These are phyloP conservation scores for Starmerella roubikii DNA, from an alignment of 805 yeast species.

Conservation along the genomic window DNA sequence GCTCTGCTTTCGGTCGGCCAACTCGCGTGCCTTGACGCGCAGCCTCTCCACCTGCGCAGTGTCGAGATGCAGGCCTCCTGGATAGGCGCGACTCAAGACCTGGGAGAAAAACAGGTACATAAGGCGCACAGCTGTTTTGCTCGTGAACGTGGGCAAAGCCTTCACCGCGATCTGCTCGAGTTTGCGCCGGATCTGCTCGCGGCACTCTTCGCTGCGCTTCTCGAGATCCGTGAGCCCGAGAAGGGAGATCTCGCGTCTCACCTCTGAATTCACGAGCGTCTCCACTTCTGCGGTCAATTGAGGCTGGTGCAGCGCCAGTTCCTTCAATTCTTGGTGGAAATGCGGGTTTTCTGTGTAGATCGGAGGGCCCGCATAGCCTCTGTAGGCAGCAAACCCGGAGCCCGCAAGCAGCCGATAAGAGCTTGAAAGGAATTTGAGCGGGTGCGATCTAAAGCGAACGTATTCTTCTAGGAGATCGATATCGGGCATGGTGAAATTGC, in stretches of 20 bases:
- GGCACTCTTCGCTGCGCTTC: conserved; percentile 22
- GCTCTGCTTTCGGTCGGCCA: conserved; percentile 26
- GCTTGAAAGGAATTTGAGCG: conserved; percentile 24
- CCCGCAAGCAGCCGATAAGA: conserved; percentile 25
- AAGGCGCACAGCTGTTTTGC: conserved; percentile 22
- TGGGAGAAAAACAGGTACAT: conserved; percentile 29
- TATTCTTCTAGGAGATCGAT: conserved; percentile 11
- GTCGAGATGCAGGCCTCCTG: conserved; percentile 32
- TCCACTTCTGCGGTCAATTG: conserved; percentile 23
- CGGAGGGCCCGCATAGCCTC: conserved; percentile 27
- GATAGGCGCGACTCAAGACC: conserved; percentile 28
- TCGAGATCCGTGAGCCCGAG: conserved; percentile 15
- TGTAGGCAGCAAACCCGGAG: conserved; percentile 28
- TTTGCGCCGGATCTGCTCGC: conserved; percentile 23
- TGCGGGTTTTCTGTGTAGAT: conserved; percentile 23
- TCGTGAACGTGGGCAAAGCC: conserved; percentile 27
- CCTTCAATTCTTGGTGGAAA: conserved; percentile 22
- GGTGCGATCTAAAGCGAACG: conserved; percentile 28
- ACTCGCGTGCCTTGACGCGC: conserved; percentile 25
- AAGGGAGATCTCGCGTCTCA: conserved; percentile 23
- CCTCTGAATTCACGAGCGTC: conserved; percentile 23
- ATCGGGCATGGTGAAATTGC: not conserved
- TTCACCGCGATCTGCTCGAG: conserved; percentile 24
- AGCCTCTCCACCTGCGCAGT: conserved; percentile 26
- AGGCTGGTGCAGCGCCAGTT: conserved; percentile 24